Conservation (phyloP, 192 early-diverging fungal genomes). For the Rhizoclosmatium sp. region DNA sequence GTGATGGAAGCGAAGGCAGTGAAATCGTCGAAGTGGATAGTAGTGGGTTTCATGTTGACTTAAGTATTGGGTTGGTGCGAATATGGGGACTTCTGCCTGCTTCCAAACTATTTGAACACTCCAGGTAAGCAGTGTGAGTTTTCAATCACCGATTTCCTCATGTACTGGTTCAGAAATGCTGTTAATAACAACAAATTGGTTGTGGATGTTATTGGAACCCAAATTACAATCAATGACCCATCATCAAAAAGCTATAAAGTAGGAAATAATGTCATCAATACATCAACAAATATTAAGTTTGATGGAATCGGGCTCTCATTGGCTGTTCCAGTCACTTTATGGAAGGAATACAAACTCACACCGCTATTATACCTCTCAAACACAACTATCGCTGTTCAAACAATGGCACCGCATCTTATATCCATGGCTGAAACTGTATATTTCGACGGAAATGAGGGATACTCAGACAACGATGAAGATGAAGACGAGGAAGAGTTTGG, state of each 20-base stretch:
- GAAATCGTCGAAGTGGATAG: background rate
- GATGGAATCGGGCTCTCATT: background rate
- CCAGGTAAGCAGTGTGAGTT: background rate
- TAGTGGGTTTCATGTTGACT: background rate
- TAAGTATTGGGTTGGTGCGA: background rate
- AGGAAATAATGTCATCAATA: background rate
- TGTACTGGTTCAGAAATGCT: background rate
- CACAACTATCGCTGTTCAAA: background rate
- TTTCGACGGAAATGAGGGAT: conserved; percentile 44
- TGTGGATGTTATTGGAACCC: background rate
- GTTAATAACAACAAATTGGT: background rate
- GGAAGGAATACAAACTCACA: background rate
- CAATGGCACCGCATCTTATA: background rate
- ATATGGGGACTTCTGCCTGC: background rate
- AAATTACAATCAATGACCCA: background rate
- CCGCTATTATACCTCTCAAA: background rate
- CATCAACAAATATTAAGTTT: background rate
- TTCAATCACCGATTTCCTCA: background rate
- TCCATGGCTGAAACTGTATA: conserved; percentile 51
- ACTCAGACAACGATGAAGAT: conserved; percentile 49
- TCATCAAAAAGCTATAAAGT: background rate
- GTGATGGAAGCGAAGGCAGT: background rate
- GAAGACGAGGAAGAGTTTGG: conserved; percentile 54
- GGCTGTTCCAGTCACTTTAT: background rate
- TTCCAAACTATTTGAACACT: background rate